Evolutionary conservation across 1,139 yeast species (phyloP).

Genomic region (Scheffersomyces parashehatae): DNA sequence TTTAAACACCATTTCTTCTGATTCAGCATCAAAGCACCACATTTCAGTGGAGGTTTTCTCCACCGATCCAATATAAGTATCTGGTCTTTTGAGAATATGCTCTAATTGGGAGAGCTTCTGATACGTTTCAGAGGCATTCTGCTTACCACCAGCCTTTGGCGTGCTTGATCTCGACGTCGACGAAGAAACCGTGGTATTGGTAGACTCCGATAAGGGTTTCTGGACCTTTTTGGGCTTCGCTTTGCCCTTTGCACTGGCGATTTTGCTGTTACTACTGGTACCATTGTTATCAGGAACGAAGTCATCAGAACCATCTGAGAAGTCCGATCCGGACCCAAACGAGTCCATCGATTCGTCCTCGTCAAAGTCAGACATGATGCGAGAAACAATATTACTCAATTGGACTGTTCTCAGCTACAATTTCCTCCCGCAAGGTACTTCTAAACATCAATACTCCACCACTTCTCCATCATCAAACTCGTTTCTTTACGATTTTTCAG

Average conservation of each 20-base stretch:
- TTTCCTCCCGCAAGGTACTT: background rate
- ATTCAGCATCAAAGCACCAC: conserved; percentile 80
- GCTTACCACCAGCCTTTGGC: conserved; percentile 3
- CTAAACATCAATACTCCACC: too few relatives aligned
- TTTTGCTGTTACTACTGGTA: background rate
- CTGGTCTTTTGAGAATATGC: conserved; percentile 96
- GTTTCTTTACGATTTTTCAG: too few relatives aligned
- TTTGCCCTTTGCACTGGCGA: conserved; percentile 4
- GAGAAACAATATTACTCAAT: background rate
- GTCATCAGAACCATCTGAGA: conserved; percentile 15
- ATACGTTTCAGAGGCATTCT: conserved; percentile 70
- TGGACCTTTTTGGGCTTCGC: conserved; percentile 12
- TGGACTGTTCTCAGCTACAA: background rate
- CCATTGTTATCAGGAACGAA: conserved; percentile 7
- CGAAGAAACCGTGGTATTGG: conserved; percentile 13
- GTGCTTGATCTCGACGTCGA: conserved; percentile 3
- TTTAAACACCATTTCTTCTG: conserved; percentile 70
- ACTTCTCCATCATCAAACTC: too few relatives aligned
- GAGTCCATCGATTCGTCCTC: conserved; percentile 1
- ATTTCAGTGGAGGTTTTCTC: conserved; percentile 76
- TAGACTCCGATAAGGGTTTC: conserved; percentile 26
- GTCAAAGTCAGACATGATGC: conserved; percentile 3
- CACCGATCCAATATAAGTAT: conserved; percentile 94
- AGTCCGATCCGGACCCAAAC: conserved; percentile 6
- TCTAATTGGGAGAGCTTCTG: conserved; percentile 93